Evolutionary conservation across 2,329 filamentous ascomycete species (phyloP), one percentile per base, ranked within the genome.

Genomic region (Stachybotrys chartarum): DNA sequence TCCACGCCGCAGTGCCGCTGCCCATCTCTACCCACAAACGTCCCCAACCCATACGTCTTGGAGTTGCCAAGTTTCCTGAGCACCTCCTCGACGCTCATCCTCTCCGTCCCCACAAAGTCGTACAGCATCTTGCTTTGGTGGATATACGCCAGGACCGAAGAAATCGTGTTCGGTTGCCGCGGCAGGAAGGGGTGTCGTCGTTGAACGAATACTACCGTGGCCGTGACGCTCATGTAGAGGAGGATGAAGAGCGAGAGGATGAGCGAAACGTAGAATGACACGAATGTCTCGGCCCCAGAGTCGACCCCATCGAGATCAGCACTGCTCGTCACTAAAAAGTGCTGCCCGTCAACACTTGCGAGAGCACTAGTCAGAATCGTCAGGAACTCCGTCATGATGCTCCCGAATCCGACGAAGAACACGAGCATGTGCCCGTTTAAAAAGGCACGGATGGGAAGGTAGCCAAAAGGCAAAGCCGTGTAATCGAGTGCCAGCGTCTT

Each of bases 101-200:
- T 82, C 58, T 85, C 81, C 24, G 86, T 90, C 47, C 82, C 84
- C 14, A 90, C 85, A 68, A 92, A 92, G 64, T 84, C 82, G 59
- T 84, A 85, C 50, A 92, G 73, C 88, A 92, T 91, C 71, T 88
- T 88, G 68, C 82, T 87, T 72, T 91, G 87, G 69, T 92, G 86
- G 57, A 92, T 88, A 64, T 87, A 92, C 0, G 87, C 87, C 54
- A 93, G 76, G 54, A 91, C 82, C 48, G 82, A 85, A 1, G 88
- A 85, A 61, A 93, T 91, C 18, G 88, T 91, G 62, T 86, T 90
- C 5, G 88, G 88, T 73, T 91, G 87, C 5, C 89, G 81, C 1
- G 89, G 89, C 55, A 92, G 74, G 68, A 92, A 91, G 3, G 88
- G 82, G 55, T 84, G 82, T 0, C 84, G 78, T 14, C 88, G 82